Evolutionary conservation across 257 asterid genomes (phyloP).

Genomic region (Nicotiana otophora): DNA sequence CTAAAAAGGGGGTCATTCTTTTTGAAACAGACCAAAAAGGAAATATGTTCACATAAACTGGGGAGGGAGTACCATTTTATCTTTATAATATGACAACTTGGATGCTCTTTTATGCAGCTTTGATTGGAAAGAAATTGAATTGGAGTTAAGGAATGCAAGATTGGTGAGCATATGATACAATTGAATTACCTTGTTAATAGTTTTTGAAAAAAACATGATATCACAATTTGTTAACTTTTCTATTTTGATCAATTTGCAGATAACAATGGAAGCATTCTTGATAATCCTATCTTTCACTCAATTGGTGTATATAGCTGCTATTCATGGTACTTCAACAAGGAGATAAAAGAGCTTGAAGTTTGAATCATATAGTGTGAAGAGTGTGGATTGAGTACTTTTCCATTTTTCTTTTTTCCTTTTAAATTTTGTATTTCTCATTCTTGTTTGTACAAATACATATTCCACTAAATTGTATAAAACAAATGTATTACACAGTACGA

Average conservation of each 20-base stretch:
- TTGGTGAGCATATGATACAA: constrained; percentile 45
- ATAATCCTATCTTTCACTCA: constrained; percentile 82
- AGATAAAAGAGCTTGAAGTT: constrained; percentile 14
- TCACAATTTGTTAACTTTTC: constrained; percentile 14
- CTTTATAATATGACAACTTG: neutral
- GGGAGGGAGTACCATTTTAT: neutral
- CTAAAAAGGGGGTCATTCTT: too few relatives aligned
- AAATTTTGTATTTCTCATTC: neutral
- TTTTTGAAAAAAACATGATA: neutral
- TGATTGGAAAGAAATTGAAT: constrained; percentile 73
- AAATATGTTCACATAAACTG: too few relatives aligned
- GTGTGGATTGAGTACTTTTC: neutral
- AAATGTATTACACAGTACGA: neutral
- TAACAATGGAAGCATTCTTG: constrained; percentile 89
- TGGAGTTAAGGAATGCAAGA: constrained; percentile 46
- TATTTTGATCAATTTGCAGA: constrained; percentile 33
- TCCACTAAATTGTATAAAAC: neutral
- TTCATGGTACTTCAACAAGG: constrained; percentile 50
- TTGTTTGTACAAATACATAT: constrained; percentile 9
- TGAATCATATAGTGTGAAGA: neutral
- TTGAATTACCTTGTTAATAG: neutral
- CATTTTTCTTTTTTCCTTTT: neutral
- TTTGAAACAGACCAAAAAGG: too few relatives aligned
- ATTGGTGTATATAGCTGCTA: constrained; percentile 55
- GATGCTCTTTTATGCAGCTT: constrained; percentile 37